Conservation (phyloP, 2,329 filamentous ascomycete genomes). For the Cryphonectria carpinicola region DNA sequence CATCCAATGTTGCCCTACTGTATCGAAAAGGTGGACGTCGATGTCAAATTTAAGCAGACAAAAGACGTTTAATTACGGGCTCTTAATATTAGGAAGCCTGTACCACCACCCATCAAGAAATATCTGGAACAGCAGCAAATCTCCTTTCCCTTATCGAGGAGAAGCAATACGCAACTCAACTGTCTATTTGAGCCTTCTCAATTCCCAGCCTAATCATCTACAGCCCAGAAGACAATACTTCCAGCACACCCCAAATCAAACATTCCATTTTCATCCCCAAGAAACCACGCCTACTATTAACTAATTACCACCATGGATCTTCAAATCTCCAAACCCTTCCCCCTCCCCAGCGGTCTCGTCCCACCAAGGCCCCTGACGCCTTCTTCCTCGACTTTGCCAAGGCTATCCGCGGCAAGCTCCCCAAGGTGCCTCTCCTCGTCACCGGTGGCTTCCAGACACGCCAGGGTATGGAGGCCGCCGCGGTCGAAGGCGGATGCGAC, state of each 20-base stretch:
- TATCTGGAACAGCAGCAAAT: no score
- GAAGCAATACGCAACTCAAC: no score
- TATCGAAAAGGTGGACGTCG: no score
- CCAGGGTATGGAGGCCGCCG: conserved; percentile 45
- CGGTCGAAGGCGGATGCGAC: conserved; percentile 45
- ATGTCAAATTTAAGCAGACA: no score
- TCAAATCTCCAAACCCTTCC: conserved; percentile 46
- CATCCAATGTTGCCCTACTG: not conserved
- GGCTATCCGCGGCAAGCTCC: conserved; percentile 51
- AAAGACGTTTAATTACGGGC: no score
- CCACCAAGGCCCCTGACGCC: conserved; percentile 61
- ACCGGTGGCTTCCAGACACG: conserved; percentile 66
- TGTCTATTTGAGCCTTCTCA: no score
- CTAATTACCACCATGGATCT: conserved; percentile 21
- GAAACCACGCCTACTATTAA: no score
- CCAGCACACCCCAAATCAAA: not conserved
- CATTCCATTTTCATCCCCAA: not conserved
- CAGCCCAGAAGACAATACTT: not conserved
- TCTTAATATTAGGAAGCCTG: no score
- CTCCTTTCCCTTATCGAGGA: no score
- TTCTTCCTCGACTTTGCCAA: conserved; percentile 71
- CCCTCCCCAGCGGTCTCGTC: conserved; percentile 57
- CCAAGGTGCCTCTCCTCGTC: conserved; percentile 55
- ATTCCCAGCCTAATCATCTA: not conserved
- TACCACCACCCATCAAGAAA: no score